Evolutionary conservation across 352 stramenopile genomes (phyloP), one percentile per base, ranked within the genome.

Genomic region (Plasmopara viticola): DNA sequence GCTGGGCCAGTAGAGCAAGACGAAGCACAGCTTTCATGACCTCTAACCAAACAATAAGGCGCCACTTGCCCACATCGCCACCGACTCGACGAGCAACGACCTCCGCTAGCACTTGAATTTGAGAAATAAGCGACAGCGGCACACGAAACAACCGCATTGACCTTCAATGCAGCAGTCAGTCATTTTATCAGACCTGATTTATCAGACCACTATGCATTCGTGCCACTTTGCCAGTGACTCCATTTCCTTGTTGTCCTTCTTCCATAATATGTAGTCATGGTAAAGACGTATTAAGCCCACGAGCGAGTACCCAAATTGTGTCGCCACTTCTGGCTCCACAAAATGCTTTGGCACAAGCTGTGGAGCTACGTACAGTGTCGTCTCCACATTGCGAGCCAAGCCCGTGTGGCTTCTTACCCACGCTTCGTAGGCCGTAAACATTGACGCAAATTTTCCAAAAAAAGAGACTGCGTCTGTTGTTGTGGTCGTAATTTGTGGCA

Each of bases 201-300:
- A 35, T 35, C 31, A 35, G 10, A 35, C 10, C 31, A 35, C 31
- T 12, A 51, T 28, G 48, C 40, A 83, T 67, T 70, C 56, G 17
- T 75, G 51, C 10, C 50, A 42, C 6, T 48, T 45, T 2, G 50
- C 70, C 4, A 44, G 13, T 0, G 59, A 60, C 34, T 67, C 59
- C 18, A 53, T 49, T 9, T 56, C 34, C 17, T 53, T 33, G 5
- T 48, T 43, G n/a, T 64, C 47, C 13, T 71, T 65, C 66, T 86
- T 87, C 72, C 78, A 87, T 44, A 90, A 55, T 10, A 94, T 64
- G 56, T 86, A 86, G 74, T 94, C 83, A 49, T 94, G 83, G 58
- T 87, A 90, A 54, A 91, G 30, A 47, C 82, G 77, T 31, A 94
- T 62, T 37, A 94, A 48, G 0, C 80, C 80, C 44, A 87, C 78